phyloP scores from a whole-genome alignment of 352 stramenopile species.

The Elongisporangium anandrum region DNA sequence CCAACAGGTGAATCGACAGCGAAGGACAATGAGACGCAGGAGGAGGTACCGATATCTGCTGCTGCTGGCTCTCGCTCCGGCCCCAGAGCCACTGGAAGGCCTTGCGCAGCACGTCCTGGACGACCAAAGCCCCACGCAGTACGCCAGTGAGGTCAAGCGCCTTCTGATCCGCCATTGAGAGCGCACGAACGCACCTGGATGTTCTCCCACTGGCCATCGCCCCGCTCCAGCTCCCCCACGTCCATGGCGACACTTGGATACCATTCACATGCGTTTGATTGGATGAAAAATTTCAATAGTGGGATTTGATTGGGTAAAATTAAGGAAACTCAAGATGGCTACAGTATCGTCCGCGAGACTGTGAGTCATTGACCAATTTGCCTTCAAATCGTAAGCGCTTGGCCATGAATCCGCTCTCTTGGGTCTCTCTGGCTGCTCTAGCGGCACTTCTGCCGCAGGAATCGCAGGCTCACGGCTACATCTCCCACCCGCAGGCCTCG shows the following conservation, averaged over 20 bases:
- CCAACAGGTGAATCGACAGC: background rate
- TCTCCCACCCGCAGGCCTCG: conserved; percentile 19
- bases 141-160: background rate
- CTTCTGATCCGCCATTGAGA: background rate
- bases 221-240: conserved; percentile 29
- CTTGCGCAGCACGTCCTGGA: conserved; percentile 43
- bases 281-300: background rate
- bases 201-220: conserved; percentile 61
- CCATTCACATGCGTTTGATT: conserved; percentile 1
- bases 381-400: background rate
- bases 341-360: background rate
- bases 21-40: background rate
- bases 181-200: conserved; percentile 35
- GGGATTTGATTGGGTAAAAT: background rate
- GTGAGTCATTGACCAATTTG: background rate
- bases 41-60: conserved; percentile 6
- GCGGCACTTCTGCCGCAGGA: background rate
- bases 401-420: background rate
- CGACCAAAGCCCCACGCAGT: no score
- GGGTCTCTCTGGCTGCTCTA: background rate
- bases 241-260: conserved; percentile 8
- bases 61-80: conserved; percentile 1
- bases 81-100: conserved; percentile 36
- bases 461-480: conserved; percentile 26
- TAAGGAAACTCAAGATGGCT: background rate